A percentile compares a stretch with the other conserved stretches of the same genome.
These are phyloP conservation scores for Epichloe elymi DNA, from an alignment of 2,329 filamentous ascomycete species.

Conservation along the genomic window DNA sequence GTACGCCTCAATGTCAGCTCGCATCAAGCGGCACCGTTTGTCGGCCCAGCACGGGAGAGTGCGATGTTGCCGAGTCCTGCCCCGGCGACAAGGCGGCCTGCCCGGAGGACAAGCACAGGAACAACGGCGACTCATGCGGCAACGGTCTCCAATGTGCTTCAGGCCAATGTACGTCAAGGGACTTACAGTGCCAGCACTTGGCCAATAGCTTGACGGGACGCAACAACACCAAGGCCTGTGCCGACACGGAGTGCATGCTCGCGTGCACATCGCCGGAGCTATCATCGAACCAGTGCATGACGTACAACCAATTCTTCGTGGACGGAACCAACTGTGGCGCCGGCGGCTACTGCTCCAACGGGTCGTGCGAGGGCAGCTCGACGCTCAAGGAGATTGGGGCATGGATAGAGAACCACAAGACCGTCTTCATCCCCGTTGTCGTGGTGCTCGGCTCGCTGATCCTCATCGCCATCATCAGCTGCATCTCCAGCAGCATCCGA, in stretches of 20 bases:
- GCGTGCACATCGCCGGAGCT: slow-evolving; percentile 63
- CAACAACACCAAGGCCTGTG: slow-evolving; percentile 72
- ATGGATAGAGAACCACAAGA: slow-evolving; percentile 68
- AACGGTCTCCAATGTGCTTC: slow-evolving; percentile 64
- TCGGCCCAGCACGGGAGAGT: slow-evolving; percentile 63
- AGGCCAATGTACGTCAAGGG: slow-evolving; percentile 86
- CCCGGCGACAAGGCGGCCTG: slow-evolving; percentile 60
- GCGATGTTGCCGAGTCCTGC: slow-evolving; percentile 78
- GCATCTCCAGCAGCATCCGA: slow-evolving; percentile 40
- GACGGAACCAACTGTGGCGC: slow-evolving; percentile 79
- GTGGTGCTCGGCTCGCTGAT: slow-evolving; percentile 57
- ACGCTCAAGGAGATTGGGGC: slow-evolving; percentile 55
- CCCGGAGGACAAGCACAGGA: slow-evolving; percentile 54
- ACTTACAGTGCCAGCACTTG: slow-evolving; percentile 75
- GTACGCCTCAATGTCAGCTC: slow-evolving; percentile 53
- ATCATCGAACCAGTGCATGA: slow-evolving; percentile 51
- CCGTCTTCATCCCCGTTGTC: slow-evolving; percentile 70
- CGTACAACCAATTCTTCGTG: slow-evolving; percentile 79
- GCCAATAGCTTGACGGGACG: slow-evolving; percentile 61
- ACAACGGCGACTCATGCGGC: slow-evolving; percentile 63
- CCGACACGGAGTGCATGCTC: slow-evolving; percentile 51
- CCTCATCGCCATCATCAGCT: slow-evolving; percentile 54
- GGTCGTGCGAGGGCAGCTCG: slow-evolving; percentile 59
- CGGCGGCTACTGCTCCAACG: slow-evolving; percentile 68
- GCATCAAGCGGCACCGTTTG: slow-evolving; percentile 59